Evolutionary conservation across 768 basidiomycete genomes (phyloP).

Genomic region (Tricholomella constricta): DNA sequence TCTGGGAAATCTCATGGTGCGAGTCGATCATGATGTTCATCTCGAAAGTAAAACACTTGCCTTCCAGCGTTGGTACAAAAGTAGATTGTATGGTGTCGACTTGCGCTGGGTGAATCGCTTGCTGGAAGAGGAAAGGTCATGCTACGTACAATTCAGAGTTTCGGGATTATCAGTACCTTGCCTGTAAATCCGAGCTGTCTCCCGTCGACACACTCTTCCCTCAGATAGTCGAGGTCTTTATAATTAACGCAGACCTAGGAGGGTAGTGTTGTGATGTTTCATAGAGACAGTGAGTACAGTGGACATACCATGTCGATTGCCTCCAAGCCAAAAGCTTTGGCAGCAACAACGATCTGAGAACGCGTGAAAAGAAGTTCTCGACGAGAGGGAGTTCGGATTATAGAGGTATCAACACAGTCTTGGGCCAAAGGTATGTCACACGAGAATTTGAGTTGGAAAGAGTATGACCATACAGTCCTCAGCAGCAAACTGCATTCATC

Average conservation of each 20-base stretch:
- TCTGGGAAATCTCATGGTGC: constrained; percentile 44
- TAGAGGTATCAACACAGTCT: constrained; percentile 91
- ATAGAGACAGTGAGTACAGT: neutral
- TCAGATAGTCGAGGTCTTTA: constrained; percentile 65
- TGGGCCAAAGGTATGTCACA: constrained; percentile 8
- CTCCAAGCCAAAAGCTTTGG: constrained; percentile 80
- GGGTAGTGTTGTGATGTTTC: neutral
- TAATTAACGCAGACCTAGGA: constrained; percentile 85
- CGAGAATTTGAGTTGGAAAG: neutral
- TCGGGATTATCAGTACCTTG: constrained; percentile 52
- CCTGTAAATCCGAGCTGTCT: constrained; percentile 86
- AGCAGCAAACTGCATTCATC: constrained; percentile 73
- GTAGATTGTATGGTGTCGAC: constrained; percentile 74
- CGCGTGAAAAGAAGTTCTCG: constrained; percentile 82
- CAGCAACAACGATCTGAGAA: constrained; percentile 77
- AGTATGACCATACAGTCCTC: constrained; percentile 76
- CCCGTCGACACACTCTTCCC: constrained; percentile 80
- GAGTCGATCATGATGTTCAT: neutral
- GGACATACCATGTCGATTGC: constrained; percentile 85
- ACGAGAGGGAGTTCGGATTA: constrained; percentile 74
- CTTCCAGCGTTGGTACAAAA: constrained; percentile 74
- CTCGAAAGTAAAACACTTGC: constrained; percentile 35
- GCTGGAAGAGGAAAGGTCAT: constrained; percentile 43
- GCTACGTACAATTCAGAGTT: neutral
- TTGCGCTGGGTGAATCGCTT: constrained; percentile 93